These are phyloP conservation scores for Colletotrichum australisinense DNA, from an alignment of 2,329 filamentous ascomycete genomes.

Conservation along the genomic window DNA sequence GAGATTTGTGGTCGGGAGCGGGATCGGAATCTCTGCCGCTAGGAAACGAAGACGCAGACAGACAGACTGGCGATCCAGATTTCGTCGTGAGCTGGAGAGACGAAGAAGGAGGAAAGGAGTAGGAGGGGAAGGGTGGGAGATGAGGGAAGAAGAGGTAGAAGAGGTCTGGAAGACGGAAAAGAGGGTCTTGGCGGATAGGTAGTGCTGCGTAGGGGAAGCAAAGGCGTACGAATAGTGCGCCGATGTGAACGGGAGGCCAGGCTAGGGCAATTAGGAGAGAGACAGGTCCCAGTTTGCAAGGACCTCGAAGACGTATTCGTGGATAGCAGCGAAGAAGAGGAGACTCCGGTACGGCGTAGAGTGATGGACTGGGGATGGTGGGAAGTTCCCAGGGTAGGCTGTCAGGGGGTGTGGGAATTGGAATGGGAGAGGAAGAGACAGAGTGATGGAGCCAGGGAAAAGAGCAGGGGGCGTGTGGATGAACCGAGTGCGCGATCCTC, in stretches of 20 bases:
- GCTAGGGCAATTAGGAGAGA: constrained; percentile 13
- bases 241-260: constrained; percentile 7
- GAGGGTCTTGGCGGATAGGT: constrained; percentile 7
- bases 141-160: constrained; percentile 30
- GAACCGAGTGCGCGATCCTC: neutral
- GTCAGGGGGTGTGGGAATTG: neutral
- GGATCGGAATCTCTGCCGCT: constrained; percentile 24
- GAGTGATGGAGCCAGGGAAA: neutral
- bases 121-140: constrained; percentile 22
- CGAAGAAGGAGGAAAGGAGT: constrained; percentile 17
- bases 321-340: constrained; percentile 4
- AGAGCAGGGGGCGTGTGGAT: constrained; percentile 6
- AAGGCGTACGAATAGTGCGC: constrained; percentile 4
- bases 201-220: neutral
- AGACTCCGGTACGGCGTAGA: constrained; percentile 20
- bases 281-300: constrained; percentile 2
- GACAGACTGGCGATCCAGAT: constrained; percentile 32
- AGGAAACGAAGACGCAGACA: constrained; percentile 15
- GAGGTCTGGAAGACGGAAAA: constrained; percentile 30
- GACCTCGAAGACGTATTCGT: neutral
- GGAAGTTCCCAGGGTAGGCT: neutral
- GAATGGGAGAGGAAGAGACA: neutral
- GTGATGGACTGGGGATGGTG: constrained; percentile 18
- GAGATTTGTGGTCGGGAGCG: neutral
- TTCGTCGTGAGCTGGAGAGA: constrained; percentile 29